Base-by-base conservation (phyloP, 805 yeast genomes). In the Metschnikowia borealis region DNA sequence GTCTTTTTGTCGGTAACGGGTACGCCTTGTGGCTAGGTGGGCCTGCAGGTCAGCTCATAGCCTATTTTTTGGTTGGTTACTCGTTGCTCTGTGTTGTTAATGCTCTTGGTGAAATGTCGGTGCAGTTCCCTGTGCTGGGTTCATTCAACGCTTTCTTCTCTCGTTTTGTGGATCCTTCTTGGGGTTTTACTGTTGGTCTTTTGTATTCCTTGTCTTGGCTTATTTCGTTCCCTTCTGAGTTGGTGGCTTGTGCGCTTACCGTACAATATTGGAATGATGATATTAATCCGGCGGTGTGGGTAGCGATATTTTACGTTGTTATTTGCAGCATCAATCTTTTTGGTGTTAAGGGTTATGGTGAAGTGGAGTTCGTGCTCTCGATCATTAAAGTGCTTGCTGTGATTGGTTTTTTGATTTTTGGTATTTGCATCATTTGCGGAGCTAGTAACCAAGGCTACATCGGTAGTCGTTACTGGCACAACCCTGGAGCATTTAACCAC, bases 401-500 rank as follows among this genome's bases (percentile, higher is more conserved):
- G 14, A 40, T 61, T 37, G 68, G 68, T 17, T 64, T 64, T 51
- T 51, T 60, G 46, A 62, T 64, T 40, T 44, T 62, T 14, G 58
- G 56, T 31, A 65, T 80, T 37, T 66, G 78, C 48, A 56, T 73
- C 46, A 71, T 54, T 26, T 65, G 74, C 51, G 78, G 77, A 53
- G 80, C 76, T 43, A 76, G 77, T 32, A 59, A 60, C 18, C 60
- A 55, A 35, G 81, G 80, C 6, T 75, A 76, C 52, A 70, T 81
- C 52, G 85, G 85, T 15, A 75, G 66, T 23, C 68, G 59, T 49
- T 74, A 77, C 61, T 81, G 83, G 81, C 68, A 68, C 40, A 55
- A 71, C 37, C 85, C 85, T 6, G 85, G 85, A 50, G 71, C 83
- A 6, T 79, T 80, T 54, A 67, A 71, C 46, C 68, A 79, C 55